Evolutionary conservation across 1,139 yeast species (phyloP).

Genomic region (Nematodospora anomalae): DNA sequence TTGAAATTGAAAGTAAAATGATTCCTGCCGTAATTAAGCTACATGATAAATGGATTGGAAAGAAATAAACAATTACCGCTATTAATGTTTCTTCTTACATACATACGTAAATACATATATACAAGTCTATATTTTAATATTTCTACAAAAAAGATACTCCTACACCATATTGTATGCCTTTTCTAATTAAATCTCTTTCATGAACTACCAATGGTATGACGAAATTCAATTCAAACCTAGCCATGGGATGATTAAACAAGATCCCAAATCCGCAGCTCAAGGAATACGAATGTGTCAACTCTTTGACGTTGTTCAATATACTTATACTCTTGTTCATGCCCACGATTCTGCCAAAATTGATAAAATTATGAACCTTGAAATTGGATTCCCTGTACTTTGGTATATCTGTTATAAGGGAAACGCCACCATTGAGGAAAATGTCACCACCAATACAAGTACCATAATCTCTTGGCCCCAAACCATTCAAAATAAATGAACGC

Average conservation of each 20-base stretch:
- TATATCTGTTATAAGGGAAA: slow-evolving; percentile 62
- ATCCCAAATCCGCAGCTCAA: slow-evolving; percentile 74
- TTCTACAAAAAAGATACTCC: slow-evolving; percentile 76
- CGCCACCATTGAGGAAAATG: slow-evolving; percentile 66
- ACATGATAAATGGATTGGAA: slow-evolving; percentile 62
- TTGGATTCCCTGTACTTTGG: slow-evolving; percentile 64
- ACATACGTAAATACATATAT: slow-evolving; percentile 6
- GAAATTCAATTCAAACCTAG: slow-evolving; percentile 87
- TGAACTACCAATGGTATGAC: slow-evolving; percentile 73
- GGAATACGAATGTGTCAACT: slow-evolving; percentile 39
- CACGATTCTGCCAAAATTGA: slow-evolving; percentile 73
- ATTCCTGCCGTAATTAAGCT: slow-evolving; percentile 69
- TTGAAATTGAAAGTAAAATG: slow-evolving; percentile 73
- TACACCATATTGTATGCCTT: slow-evolving; percentile 91
- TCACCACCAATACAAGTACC: slow-evolving; percentile 76
- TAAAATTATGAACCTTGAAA: slow-evolving; percentile 66
- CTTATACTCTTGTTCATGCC: slow-evolving; percentile 31
- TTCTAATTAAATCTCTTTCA: slow-evolving; percentile 65
- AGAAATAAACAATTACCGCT: slow-evolving; percentile 7
- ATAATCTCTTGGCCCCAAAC: slow-evolving; percentile 81
- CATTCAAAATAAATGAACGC: slow-evolving; percentile 72
- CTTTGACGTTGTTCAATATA: slow-evolving; percentile 22
- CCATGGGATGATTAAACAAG: slow-evolving; percentile 81
- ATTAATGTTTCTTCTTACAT: slow-evolving; percentile 1
- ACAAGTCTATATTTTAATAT: not conserved